Percentiles rank a stretch among this genome's conserved stretches.
phyloP scores from a whole-genome alignment of 345 rosid genomes.

The Brassica nigra region DNA sequence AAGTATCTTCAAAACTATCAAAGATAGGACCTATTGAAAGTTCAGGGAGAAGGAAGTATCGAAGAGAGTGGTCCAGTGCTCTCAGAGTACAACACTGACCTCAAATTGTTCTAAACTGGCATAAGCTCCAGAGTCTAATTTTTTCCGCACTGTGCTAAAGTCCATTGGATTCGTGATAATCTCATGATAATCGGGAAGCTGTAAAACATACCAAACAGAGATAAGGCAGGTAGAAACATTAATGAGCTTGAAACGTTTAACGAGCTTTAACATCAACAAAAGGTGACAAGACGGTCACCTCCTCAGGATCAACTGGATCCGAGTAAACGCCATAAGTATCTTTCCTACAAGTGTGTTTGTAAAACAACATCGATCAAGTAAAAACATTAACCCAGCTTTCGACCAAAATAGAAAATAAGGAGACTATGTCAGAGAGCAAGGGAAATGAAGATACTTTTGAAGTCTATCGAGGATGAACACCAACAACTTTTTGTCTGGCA shows the following conservation, averaged over 20 bases:
- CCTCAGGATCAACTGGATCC: slow-evolving; percentile 90
- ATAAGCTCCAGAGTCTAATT: slow-evolving; percentile 65
- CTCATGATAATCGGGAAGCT: slow-evolving; percentile 98
- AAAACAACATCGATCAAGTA: slow-evolving; percentile 16
- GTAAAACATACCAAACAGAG: slow-evolving; percentile 36
- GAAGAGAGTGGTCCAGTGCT: background rate
- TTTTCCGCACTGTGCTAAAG: slow-evolving; percentile 76
- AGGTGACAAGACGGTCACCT: slow-evolving; percentile 47
- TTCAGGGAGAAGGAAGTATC: background rate
- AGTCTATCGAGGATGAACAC: slow-evolving; percentile 98
- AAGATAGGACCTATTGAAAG: background rate
- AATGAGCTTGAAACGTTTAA: background rate
- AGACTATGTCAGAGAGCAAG: slow-evolving; percentile 31
- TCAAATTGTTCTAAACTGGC: slow-evolving; percentile 81
- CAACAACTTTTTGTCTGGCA: slow-evolving; percentile 99
- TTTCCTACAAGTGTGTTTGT: slow-evolving; percentile 58
- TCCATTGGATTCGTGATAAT: slow-evolving; percentile 87
- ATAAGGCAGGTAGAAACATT: slow-evolving; percentile 8
- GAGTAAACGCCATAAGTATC: slow-evolving; percentile 94
- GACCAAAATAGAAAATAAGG: slow-evolving; percentile 20
- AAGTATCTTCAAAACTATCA: background rate
- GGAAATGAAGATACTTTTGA: slow-evolving; percentile 72
- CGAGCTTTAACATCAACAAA: slow-evolving; percentile 13
- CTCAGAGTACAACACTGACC: slow-evolving; percentile 44
- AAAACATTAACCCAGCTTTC: slow-evolving; percentile 32